Conservation (phyloP, 164 flowering plant genomes). For the Annona cherimola region DNA sequence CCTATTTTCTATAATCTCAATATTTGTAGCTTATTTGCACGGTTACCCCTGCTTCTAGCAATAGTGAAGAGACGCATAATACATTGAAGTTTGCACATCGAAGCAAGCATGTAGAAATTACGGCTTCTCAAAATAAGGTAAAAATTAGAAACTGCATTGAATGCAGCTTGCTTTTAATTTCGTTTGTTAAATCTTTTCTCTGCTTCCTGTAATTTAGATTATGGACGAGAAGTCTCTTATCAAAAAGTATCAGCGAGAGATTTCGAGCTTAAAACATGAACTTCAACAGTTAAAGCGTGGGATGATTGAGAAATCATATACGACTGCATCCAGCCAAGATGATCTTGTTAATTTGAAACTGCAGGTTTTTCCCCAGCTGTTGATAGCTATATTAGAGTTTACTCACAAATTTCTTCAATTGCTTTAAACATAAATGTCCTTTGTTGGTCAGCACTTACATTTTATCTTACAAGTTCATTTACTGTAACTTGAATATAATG, state of each 20-base stretch:
- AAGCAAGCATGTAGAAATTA: constrained; percentile 68
- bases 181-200: neutral
- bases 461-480: neutral
- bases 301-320: constrained; percentile 47
- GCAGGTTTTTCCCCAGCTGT: constrained; percentile 46
- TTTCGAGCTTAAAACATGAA: constrained; percentile 64
- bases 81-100: constrained; percentile 80
- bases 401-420: neutral
- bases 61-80: constrained; percentile 77
- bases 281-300: constrained; percentile 66
- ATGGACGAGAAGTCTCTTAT: constrained; percentile 89
- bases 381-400: neutral
- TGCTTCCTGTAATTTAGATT: constrained; percentile 35
- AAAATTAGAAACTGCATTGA: constrained; percentile 3
- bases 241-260: constrained; percentile 77
- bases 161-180: neutral
- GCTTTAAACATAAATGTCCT: neutral
- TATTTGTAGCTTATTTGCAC: constrained; percentile 71
- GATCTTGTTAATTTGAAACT: constrained; percentile 71
- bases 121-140: constrained; percentile 83
- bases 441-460: neutral
- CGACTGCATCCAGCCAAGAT: constrained; percentile 44
- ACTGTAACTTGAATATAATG: too few species aligned
- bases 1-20: neutral
- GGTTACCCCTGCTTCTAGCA: constrained; percentile 84